Conservation (phyloP, 164 flowering plant genomes). For the Paratinospora sagittata region DNA sequence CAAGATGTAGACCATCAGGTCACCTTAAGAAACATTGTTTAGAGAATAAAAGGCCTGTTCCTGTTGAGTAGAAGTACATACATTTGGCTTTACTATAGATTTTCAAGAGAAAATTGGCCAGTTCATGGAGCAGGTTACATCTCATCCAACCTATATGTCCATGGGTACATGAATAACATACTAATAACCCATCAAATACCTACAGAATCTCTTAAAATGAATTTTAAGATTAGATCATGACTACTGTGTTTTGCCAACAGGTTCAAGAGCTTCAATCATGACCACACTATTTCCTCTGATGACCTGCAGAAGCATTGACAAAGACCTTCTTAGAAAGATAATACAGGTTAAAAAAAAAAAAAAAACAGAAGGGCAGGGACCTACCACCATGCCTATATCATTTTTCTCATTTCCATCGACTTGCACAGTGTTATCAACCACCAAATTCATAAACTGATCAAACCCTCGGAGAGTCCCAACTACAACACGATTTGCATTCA, state of each 20-base stretch:
- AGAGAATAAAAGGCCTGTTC: too few relatives aligned
- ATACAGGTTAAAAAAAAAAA: not conserved
- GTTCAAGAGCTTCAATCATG: conserved; percentile 23
- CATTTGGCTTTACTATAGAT: not conserved
- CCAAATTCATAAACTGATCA: conserved; percentile 81
- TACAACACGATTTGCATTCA: conserved; percentile 66
- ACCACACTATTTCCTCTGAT: conserved; percentile 24
- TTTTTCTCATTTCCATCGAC: conserved; percentile 57
- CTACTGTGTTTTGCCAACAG: conserved; percentile 14
- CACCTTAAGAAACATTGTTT: too few relatives aligned
- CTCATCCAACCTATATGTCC: not conserved
- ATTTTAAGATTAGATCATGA: not conserved
- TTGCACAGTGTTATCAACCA: conserved; percentile 65
- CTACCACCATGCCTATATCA: conserved; percentile 85
- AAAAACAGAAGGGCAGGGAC: conserved; percentile 10
- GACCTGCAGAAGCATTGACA: conserved; percentile 11
- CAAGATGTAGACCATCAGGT: too few relatives aligned
- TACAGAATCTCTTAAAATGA: not conserved
- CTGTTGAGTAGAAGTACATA: not conserved
- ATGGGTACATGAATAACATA: not conserved
- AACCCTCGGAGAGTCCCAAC: conserved; percentile 77
- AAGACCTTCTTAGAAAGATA: not conserved
- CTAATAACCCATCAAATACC: not conserved
- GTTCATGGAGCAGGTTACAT: not conserved
- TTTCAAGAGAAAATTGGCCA: not conserved